Percentiles rank a stretch among this genome's conserved stretches.
phyloP scores from a whole-genome alignment of 176 grass and related monocot species.

The Ensete ventricosum region DNA sequence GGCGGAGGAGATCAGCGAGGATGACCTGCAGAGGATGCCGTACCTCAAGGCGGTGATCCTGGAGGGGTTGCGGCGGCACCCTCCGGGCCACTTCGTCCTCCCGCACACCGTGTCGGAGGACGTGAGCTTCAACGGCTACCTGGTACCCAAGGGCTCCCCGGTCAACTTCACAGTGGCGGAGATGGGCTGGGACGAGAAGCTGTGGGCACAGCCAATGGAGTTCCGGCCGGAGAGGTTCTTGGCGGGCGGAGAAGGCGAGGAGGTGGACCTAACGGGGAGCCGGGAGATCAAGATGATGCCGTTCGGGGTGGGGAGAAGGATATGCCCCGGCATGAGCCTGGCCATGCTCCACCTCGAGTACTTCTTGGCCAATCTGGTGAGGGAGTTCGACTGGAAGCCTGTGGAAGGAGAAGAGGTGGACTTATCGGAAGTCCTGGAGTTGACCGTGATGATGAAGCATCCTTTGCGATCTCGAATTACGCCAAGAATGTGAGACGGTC shows the following conservation, averaged over 20 bases:
- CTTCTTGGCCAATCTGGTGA: slow-evolving; percentile 6
- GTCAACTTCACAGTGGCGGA: neutral
- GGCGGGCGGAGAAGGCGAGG: slow-evolving; percentile 7
- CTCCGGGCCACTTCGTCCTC: neutral
- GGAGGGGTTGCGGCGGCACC: neutral
- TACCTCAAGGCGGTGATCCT: neutral
- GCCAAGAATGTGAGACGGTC: neutral
- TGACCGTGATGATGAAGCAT: neutral
- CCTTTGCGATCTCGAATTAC: slow-evolving; percentile 1
- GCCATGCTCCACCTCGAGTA: slow-evolving; percentile 9
- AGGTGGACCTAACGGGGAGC: slow-evolving; percentile 10
- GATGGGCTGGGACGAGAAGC: neutral
- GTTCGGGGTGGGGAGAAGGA: slow-evolving; percentile 7
- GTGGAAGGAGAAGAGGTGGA: neutral
- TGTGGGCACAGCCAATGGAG: neutral
- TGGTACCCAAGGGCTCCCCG: neutral
- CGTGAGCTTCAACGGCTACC: neutral
- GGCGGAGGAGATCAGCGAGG: neutral
- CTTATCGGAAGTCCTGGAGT: neutral
- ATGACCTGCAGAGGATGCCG: neutral
- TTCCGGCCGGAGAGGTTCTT: slow-evolving; percentile 14
- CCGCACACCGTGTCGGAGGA: neutral
- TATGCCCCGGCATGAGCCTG: neutral
- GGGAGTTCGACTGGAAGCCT: slow-evolving; percentile 6
- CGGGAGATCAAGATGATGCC: slow-evolving; percentile 14